Evolutionary conservation across 805 yeast species (phyloP), one percentile per base, ranked within the genome.

Genomic region (Lipomyces mesembrius): DNA sequence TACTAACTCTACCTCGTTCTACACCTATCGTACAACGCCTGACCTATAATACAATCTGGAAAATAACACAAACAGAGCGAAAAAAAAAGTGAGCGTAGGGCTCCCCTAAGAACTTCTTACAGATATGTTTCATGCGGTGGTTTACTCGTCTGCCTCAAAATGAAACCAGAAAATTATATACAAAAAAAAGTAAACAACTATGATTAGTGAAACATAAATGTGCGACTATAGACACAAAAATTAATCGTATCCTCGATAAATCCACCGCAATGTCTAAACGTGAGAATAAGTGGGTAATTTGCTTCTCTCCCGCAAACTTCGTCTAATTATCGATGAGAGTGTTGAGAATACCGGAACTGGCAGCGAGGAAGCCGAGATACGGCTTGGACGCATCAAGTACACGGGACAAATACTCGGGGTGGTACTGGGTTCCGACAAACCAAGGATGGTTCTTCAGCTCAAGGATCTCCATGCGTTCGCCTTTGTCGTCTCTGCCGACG

Each of bases 341-440:
- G 68, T 89, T 90, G 75, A 95, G 83, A 65, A 88, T 84, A 66
- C 97, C 97, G 58, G 95, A 84, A 58, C 97, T 82, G 22, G 99
- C 98, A 62, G 98, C 98, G 67, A 95, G 90, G 73, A 95, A 85
- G 63, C 99, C 99, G 77, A 95, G 84, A 82, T 95, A 91, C 63
- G 99, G 99, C 78, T 90, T 86, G 34, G 98, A 93, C 63, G 99
- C 99, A 74, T 92, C 97, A 77, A 95, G 85, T 34, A 96, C 99
- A 80, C 96, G 92, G 60, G 98, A 92, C 72, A 93, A 84, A 79
- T 95, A 95, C 82, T 95, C 99, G 43, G 99, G 99, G 78, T 95
- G 99, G 82, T 93, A 95, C 83, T 95, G 99, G 43, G 98, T 90
- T 71, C 94, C 99, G 74, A 92, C 96, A 75, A 80, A 93, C 82